Base-by-base conservation (phyloP, 1,284 basidiomycete species). In the Sporisorium exsertum region DNA sequence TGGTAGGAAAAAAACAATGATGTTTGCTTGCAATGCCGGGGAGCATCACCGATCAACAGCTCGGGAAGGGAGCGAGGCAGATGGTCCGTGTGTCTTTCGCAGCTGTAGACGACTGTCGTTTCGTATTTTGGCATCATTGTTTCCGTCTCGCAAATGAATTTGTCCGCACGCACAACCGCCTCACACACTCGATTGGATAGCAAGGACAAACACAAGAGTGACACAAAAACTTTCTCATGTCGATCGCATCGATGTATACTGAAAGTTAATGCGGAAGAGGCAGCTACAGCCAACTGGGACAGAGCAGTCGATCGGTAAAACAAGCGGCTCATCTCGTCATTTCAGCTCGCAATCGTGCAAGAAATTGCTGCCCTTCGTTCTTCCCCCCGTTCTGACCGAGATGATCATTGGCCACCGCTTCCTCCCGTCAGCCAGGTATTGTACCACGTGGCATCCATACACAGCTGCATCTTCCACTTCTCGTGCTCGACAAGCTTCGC, bases 301-400 rank as follows among this genome's bases (percentile, higher is more conserved):
- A 2, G 51, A 12, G 9, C 0, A n/a, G n/a, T n/a, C n/a, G 22
- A 15, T 37, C 53, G 53, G 53, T 13, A 43, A 55, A 55, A 43
- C 18, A 13, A 10, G 42, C 40, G 53, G 53, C 24, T 27, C 53
- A 45, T 55, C 53, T 55, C 53, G 53, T 29, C 53, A 55, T 55
- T 55, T 43, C 20, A 2, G 8, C 6, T 20, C 9, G 27, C 18
- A 24, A 42, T 55, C 53, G 53, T 55, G 53, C 52, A 54, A 42
- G 37, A 42, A 43, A 2, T 43, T 40, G 37, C 12, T 15, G 8
- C 37, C 8, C 50, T 10, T 27, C 10, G 2, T 26, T 18, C 7
- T 27, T 9, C 27, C 47, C 8, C 2, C 46, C 37, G 15, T n/a
- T n/a, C 18, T 9, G 12, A 5, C 15, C n/a, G n/a, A 43, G 16